Evolutionary conservation across 202 grass and related monocot genomes (phyloP).

Genomic region (Hordeum pubiflorum): DNA sequence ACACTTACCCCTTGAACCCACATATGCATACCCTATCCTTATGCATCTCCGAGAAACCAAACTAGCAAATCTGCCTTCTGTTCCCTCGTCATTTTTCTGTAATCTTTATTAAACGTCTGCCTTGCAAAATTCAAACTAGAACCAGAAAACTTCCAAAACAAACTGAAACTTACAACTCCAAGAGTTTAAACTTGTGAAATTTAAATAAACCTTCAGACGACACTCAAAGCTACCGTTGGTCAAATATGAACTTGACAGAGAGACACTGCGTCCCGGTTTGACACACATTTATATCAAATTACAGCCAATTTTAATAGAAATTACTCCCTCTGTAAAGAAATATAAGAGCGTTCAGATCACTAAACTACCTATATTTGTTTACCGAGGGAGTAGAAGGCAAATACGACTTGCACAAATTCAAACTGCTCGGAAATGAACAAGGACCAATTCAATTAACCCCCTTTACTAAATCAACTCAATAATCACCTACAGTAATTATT

Average conservation of each 20-base stretch:
- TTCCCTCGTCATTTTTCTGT: not conserved
- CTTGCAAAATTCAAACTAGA: not conserved
- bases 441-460: not conserved
- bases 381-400: not conserved
- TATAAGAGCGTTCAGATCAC: too few species aligned
- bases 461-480: not conserved
- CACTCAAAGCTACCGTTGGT: not conserved
- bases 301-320: not conserved
- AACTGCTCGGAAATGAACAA: not conserved
- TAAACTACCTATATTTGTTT: too few species aligned
- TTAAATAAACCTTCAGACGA: not conserved
- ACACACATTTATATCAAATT: not conserved
- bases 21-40: too few species aligned
- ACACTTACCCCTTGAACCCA: too few species aligned
- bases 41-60: too few species aligned
- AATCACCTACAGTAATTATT: conserved; percentile 12
- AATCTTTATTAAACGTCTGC: not conserved
- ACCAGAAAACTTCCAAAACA: not conserved
- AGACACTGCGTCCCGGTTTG: not conserved
- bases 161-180: not conserved
- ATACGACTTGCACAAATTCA: not conserved
- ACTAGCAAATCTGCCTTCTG: not conserved
- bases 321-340: not conserved
- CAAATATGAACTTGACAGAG: not conserved
- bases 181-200: not conserved